These are phyloP conservation scores for Lactifluus rugatus DNA, from an alignment of 768 basidiomycete genomes.

Conservation along the genomic window DNA sequence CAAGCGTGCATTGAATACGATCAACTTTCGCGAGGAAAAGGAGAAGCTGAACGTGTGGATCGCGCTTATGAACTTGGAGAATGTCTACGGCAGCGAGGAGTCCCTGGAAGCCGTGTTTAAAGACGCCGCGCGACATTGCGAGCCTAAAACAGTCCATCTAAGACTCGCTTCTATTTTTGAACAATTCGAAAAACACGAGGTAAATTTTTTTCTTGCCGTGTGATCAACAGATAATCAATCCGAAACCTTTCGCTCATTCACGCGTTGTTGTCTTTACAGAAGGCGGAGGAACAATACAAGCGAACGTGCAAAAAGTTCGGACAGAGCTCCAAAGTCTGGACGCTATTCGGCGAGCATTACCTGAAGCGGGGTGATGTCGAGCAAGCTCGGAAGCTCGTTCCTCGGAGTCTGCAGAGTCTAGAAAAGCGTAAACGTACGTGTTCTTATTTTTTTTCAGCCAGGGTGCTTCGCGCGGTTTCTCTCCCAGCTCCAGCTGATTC, in stretches of 20 bases:
- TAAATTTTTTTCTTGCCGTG: constrained; percentile 25
- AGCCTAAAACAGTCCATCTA: constrained; percentile 84
- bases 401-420: constrained; percentile 80
- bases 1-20: constrained; percentile 71
- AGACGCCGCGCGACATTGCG: constrained; percentile 82
- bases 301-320: constrained; percentile 91
- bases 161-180: constrained; percentile 79
- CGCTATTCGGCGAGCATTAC: constrained; percentile 75
- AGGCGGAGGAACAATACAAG: constrained; percentile 88
- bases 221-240: background rate
- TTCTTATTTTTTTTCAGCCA: too few relatives aligned
- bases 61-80: constrained; percentile 90
- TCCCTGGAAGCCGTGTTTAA: constrained; percentile 74
- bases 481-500: too few relatives aligned
- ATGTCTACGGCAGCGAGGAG: constrained; percentile 80
- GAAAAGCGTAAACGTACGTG: constrained; percentile 88
- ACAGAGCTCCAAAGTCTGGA: constrained; percentile 90
- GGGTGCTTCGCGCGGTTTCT: too few relatives aligned
- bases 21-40: constrained; percentile 92
- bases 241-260: background rate
- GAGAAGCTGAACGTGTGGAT: constrained; percentile 98
- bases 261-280: constrained; percentile 41
- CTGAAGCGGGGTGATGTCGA: constrained; percentile 64
- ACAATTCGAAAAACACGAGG: constrained; percentile 73
- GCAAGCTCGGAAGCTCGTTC: constrained; percentile 75